These are phyloP conservation scores for Erythrophleum ivorense DNA, from an alignment of 331 rosid species.

Conservation along the genomic window DNA sequence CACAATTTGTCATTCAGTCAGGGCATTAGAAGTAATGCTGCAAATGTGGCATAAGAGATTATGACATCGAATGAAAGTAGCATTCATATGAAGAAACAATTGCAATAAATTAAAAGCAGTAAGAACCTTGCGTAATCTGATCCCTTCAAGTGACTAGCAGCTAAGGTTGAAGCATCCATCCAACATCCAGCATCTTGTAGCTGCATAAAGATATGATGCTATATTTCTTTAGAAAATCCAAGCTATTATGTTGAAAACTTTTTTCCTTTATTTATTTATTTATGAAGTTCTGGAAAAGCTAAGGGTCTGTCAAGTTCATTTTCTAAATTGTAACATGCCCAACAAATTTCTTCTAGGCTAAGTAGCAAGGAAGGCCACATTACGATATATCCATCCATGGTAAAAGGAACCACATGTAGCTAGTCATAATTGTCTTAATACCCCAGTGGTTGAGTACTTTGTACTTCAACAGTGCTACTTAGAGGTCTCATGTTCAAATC, in stretches of 20 bases:
- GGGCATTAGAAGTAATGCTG: slow-evolving; percentile 29
- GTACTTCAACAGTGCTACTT: not conserved
- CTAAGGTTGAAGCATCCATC: slow-evolving; percentile 98
- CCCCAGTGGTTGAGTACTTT: not conserved
- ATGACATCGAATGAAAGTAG: slow-evolving; percentile 13
- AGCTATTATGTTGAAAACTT: slow-evolving; percentile 28
- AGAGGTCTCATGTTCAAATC: not conserved
- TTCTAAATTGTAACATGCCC: slow-evolving; percentile 5
- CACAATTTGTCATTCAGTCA: slow-evolving; percentile 9
- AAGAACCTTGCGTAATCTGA: slow-evolving; percentile 95
- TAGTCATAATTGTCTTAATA: slow-evolving; percentile 10
- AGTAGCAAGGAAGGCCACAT: slow-evolving; percentile 24
- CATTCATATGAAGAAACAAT: slow-evolving; percentile 12
- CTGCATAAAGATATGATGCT: slow-evolving; percentile 57
- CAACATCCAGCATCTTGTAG: slow-evolving; percentile 99
- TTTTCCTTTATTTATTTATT: not conserved
- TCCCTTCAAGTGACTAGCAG: slow-evolving; percentile 94
- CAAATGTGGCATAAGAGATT: slow-evolving; percentile 28
- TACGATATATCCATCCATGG: not conserved
- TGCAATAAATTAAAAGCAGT: slow-evolving; percentile 13
- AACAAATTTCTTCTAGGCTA: not conserved
- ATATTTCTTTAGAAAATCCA: slow-evolving; percentile 39
- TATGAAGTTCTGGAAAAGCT: slow-evolving; percentile 5
- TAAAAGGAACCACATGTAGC: not conserved
- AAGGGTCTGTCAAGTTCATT: not conserved